Conservation (phyloP, 352 stramenopile genomes). For the Aphanomyces cochlioides region DNA sequence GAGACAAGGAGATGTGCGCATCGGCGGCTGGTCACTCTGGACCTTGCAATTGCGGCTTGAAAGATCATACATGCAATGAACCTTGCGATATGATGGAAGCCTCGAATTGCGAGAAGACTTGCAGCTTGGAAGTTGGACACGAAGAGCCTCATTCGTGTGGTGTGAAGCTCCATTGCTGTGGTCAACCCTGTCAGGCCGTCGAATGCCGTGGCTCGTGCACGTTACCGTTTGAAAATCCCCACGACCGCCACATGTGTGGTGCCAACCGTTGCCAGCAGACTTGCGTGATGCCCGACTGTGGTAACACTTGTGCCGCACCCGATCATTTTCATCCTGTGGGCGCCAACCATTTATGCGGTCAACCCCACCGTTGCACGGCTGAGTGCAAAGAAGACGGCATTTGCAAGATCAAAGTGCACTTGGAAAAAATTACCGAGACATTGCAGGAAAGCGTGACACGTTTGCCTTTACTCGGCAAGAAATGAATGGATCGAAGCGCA, state of each 20-base stretch:
- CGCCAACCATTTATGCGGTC: slow-evolving; percentile 59
- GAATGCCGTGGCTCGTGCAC: slow-evolving; percentile 49
- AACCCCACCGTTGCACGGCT: slow-evolving; percentile 51
- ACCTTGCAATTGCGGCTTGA: slow-evolving; percentile 53
- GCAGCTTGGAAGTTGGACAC: slow-evolving; percentile 47
- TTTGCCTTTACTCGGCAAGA: slow-evolving; percentile 77
- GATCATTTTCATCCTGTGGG: slow-evolving; percentile 74
- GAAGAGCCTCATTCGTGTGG: slow-evolving; percentile 48
- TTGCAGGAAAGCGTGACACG: slow-evolving; percentile 46
- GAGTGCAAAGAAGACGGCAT: slow-evolving; percentile 58
- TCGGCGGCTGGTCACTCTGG: slow-evolving; percentile 64
- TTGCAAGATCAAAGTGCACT: slow-evolving; percentile 63
- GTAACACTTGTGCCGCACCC: slow-evolving; percentile 40
- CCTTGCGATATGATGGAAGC: slow-evolving; percentile 44
- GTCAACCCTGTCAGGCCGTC: slow-evolving; percentile 43
- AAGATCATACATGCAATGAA: slow-evolving; percentile 60
- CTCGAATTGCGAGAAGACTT: slow-evolving; percentile 51
- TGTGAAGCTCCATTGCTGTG: slow-evolving; percentile 54
- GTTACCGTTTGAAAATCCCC: slow-evolving; percentile 46
- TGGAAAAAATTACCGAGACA: slow-evolving; percentile 66
- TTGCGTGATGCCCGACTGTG: slow-evolving; percentile 62
- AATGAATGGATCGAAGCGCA: slow-evolving; percentile 74
- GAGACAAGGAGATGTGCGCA: slow-evolving; percentile 35
- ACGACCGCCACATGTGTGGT: slow-evolving; percentile 61
- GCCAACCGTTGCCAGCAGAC: slow-evolving; percentile 51